Evolutionary conservation across 495 filamentous ascomycete species (phyloP), one percentile per base, ranked within the genome.

Genomic region (Copromyces sp.): DNA sequence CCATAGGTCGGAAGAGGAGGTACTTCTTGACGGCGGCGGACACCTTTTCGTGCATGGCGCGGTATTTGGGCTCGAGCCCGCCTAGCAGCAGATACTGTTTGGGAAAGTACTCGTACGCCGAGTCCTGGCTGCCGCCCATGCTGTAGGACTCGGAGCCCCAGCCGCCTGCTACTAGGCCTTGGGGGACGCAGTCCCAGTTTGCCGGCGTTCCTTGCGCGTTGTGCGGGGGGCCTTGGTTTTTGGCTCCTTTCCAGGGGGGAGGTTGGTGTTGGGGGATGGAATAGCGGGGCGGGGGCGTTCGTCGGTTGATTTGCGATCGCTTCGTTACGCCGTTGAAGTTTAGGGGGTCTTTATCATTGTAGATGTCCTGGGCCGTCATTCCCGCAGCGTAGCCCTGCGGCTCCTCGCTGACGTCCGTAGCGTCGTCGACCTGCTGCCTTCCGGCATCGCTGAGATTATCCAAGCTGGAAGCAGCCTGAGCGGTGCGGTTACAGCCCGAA

Each of bases 91-190:
- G 74, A 77, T 85, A 91, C 78, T 90, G 81, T 78, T 99, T 99
- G 35, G 96, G 92, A 69, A 99, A 86, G 79, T 99, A 99, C 79
- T 99, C 95, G 79, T 98, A 98, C 2, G 93, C 90, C 17, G 93
- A 97, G 79, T 98, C 95, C 71, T 94, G 91, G 80, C 89, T 89
- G 71, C 91, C 94, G 61, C 94, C 96, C 79, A 98, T 86, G 72
- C 82, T 83, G 72, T 83, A 85, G 40, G 81, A 78, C 17, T 83
- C 79, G 4, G 68, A 61, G 8, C 82, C 80, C 72, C 75, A 82
- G 8, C 80, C 78, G 16, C 76, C 75, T 2, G 82, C 74, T 24
- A 80, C 80, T 24, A 91, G 76, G 3, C 84, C 84, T 74, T 91
- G 88, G 8, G 86, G 81, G 9, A 83, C 80, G 77, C 89, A 91